Conservation (phyloP, 2,329 filamentous ascomycete species). For the Fonsecaea monophora region DNA sequence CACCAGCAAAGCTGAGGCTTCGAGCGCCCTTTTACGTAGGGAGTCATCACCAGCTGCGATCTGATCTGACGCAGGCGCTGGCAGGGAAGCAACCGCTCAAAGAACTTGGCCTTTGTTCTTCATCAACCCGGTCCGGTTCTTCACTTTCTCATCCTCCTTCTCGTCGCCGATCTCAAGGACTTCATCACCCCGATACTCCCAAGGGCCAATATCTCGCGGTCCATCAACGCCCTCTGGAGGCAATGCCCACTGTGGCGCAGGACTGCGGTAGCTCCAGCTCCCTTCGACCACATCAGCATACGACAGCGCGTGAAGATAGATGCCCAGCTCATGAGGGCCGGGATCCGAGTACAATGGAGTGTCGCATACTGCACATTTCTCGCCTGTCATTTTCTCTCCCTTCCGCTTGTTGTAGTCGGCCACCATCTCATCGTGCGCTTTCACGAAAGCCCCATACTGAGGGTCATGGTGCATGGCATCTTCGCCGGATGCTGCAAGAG, state of each 20-base stretch:
- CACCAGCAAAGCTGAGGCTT: neutral
- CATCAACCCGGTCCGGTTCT: conserved; percentile 33
- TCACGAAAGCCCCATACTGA: conserved; percentile 35
- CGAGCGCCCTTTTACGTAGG: neutral
- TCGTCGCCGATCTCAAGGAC: conserved; percentile 49
- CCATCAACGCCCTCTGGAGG: conserved; percentile 76
- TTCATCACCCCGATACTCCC: conserved; percentile 48
- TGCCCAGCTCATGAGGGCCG: conserved; percentile 83
- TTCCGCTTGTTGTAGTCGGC: conserved; percentile 87
- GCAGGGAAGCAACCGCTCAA: neutral
- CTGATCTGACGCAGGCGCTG: too few species aligned
- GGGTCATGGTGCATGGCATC: conserved; percentile 33
- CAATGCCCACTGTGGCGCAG: conserved; percentile 83
- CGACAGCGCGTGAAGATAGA: conserved; percentile 90
- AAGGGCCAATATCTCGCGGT: conserved; percentile 68
- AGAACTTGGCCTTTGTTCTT: conserved; percentile 32
- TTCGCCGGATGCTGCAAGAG: conserved; percentile 19
- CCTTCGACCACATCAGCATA: conserved; percentile 81
- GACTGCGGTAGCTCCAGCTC: conserved; percentile 85
- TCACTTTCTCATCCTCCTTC: conserved; percentile 37
- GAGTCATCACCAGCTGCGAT: too few species aligned
- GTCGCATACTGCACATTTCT: conserved; percentile 78
- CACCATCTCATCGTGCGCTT: conserved; percentile 77
- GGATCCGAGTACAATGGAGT: conserved; percentile 94
- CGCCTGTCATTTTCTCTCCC: conserved; percentile 90